Conservation (phyloP, 768 basidiomycete genomes). For the Tylopilus sp. region DNA sequence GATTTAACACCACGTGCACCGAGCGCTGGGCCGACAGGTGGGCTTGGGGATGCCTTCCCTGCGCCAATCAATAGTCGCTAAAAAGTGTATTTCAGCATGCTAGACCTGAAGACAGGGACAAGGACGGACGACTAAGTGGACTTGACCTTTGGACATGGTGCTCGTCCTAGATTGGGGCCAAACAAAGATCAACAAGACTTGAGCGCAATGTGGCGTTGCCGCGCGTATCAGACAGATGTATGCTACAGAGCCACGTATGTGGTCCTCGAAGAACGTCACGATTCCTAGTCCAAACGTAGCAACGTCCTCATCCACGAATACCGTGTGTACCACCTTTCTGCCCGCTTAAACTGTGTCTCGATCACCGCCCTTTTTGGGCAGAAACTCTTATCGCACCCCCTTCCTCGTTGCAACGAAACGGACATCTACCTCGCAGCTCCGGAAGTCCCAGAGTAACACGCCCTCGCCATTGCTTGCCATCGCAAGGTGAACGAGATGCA, state of each 20-base stretch:
- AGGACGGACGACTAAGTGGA: constrained; percentile 71
- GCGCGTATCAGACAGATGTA: constrained; percentile 8
- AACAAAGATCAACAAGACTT: constrained; percentile 22
- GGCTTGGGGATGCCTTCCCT: constrained; percentile 93
- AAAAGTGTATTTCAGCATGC: constrained; percentile 14
- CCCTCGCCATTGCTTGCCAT: constrained; percentile 44
- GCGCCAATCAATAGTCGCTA: constrained; percentile 87
- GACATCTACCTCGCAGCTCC: constrained; percentile 41
- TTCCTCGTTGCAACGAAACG: constrained; percentile 7
- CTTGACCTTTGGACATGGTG: constrained; percentile 71
- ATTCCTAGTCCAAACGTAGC: constrained; percentile 38
- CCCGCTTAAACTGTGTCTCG: constrained; percentile 30
- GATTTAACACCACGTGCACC: constrained; percentile 98
- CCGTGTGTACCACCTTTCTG: constrained; percentile 38
- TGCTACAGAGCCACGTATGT: constrained; percentile 22
- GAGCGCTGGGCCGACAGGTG: constrained; percentile 94
- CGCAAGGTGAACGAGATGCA: constrained; percentile 39
- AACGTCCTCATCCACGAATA: constrained; percentile 38
- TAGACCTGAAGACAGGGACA: constrained; percentile 5
- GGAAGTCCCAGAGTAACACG: constrained; percentile 48
- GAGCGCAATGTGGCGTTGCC: constrained; percentile 12
- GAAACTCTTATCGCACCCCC: constrained; percentile 20
- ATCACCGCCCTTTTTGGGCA: constrained; percentile 35
- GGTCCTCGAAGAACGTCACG: constrained; percentile 38
- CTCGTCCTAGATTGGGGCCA: constrained; percentile 5